Evolutionary conservation across 768 basidiomycete species (phyloP).

Genomic region (Peribolospora baueri): DNA sequence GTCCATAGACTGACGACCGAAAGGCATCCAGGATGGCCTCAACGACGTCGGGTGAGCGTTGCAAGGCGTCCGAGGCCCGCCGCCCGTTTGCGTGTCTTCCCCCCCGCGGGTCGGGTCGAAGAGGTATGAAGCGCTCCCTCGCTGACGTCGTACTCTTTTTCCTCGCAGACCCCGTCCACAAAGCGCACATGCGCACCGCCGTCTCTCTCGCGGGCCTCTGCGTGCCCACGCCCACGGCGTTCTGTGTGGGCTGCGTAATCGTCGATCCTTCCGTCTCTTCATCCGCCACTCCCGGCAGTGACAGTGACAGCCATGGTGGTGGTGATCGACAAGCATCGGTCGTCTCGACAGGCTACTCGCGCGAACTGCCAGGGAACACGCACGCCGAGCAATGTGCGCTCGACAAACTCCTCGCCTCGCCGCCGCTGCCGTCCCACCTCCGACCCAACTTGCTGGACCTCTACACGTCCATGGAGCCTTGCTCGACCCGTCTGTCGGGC

Average conservation of each 20-base stretch:
- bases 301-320: conserved; percentile 25
- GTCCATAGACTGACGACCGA: too few species aligned
- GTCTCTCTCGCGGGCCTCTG: conserved; percentile 48
- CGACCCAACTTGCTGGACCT: conserved; percentile 26
- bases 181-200: conserved; percentile 35
- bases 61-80: too few species aligned
- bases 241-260: conserved; percentile 74
- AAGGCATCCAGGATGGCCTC: too few species aligned
- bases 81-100: too few species aligned
- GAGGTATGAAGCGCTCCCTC: too few species aligned
- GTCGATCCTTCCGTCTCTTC: conserved; percentile 5
- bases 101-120: too few species aligned
- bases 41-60: too few species aligned
- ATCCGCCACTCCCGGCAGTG: conserved; percentile 8
- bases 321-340: conserved; percentile 25
- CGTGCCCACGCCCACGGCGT: conserved; percentile 44
- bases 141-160: neutral
- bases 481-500: conserved; percentile 69
- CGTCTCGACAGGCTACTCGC: conserved; percentile 59
- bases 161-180: conserved; percentile 14
- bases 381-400: conserved; percentile 93
- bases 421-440: conserved; percentile 14
- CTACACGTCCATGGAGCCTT: conserved; percentile 93
- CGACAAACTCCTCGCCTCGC: conserved; percentile 35
- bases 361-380: conserved; percentile 79